These are phyloP conservation scores for Panus rudis DNA, from an alignment of 768 basidiomycete species.

Conservation along the genomic window DNA sequence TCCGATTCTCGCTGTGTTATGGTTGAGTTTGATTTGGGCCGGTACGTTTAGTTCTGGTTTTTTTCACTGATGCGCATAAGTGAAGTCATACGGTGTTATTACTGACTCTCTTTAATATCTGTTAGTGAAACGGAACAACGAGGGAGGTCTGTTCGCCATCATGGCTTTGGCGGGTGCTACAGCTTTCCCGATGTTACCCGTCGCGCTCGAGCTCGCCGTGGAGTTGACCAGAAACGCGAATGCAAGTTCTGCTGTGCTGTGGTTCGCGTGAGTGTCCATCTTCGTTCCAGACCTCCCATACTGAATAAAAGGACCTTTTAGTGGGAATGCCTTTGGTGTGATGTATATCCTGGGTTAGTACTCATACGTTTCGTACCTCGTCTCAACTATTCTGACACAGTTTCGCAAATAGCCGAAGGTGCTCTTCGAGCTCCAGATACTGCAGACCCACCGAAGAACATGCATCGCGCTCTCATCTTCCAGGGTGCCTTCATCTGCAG, in stretches of 20 bases:
- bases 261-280: conserved; percentile 52
- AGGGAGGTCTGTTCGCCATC: conserved; percentile 53
- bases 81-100: background rate
- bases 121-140: conserved; percentile 56
- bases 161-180: conserved; percentile 62
- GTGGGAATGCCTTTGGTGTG: too few relatives aligned
- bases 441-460: conserved; percentile 67
- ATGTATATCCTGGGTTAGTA: too few relatives aligned
- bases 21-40: conserved; percentile 79
- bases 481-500: conserved; percentile 45
- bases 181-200: conserved; percentile 65
- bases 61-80: background rate
- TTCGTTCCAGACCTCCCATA: background rate
- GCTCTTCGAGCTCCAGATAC: conserved; percentile 57
- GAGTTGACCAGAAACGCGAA: conserved; percentile 79
- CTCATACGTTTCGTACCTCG: background rate
- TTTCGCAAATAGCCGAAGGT: conserved; percentile 41
- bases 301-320: too few relatives aligned
- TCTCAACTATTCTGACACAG: conserved; percentile 42
- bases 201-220: conserved; percentile 70
- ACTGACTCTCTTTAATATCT: conserved; percentile 2
- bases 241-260: conserved; percentile 66
- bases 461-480: conserved; percentile 63
- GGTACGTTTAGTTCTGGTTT: conserved; percentile 34
- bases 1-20: conserved; percentile 53